Evolutionary conservation across 202 grass and related monocot species (phyloP).

Genomic region (Cymbopogon flexuosus): DNA sequence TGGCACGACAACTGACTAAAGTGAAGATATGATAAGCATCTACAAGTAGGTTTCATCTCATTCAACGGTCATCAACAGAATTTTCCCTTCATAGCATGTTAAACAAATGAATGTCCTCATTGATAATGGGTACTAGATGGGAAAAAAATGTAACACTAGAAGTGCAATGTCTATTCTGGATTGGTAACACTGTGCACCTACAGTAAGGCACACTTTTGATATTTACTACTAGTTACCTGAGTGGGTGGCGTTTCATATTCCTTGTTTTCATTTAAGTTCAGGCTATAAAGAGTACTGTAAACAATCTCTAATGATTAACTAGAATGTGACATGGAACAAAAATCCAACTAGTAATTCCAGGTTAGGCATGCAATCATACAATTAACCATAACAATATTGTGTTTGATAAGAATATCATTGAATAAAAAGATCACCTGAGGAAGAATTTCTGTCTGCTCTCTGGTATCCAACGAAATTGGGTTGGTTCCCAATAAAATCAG

Average conservation of each 20-base stretch:
- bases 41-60: neutral
- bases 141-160: neutral
- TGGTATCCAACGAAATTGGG: slow-evolving; percentile 39
- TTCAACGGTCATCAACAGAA: neutral
- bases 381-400: neutral
- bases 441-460: slow-evolving; percentile 18
- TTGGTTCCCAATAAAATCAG: slow-evolving; percentile 44
- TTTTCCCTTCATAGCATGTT: neutral
- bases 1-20: neutral
- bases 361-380: neutral
- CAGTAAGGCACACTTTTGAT: neutral
- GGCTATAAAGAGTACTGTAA: neutral
- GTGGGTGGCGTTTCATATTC: neutral
- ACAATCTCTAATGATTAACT: neutral
- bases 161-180: neutral
- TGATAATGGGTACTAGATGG: neutral
- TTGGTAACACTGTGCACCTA: neutral
- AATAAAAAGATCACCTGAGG: slow-evolving; percentile 35
- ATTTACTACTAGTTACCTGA: neutral
- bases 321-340: neutral
- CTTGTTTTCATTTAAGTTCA: neutral
- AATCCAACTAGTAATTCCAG: neutral
- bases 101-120: neutral
- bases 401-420: slow-evolving; percentile 3
- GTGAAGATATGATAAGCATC: slow-evolving; percentile 18